These are phyloP conservation scores for Pezicula radicicola DNA, from an alignment of 2,329 filamentous ascomycete species.

Conservation along the genomic window DNA sequence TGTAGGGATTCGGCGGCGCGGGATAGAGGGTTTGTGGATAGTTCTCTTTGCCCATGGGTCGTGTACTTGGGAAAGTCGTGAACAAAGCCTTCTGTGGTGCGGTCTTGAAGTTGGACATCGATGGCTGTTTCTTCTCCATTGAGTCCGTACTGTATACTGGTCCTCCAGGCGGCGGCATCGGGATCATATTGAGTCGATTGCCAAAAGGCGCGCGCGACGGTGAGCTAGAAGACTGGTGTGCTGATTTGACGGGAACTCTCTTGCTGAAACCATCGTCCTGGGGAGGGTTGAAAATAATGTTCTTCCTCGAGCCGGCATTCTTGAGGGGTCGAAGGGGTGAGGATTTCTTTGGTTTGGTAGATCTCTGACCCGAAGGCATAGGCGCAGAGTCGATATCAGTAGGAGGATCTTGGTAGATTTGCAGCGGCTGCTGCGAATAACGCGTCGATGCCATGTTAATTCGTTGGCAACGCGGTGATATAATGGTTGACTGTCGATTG, in stretches of 20 bases:
- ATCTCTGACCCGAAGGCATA: conserved; percentile 24
- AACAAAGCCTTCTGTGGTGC: conserved; percentile 49
- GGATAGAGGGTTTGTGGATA: conserved; percentile 46
- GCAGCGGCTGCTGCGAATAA: conserved; percentile 45
- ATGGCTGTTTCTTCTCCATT: conserved; percentile 61
- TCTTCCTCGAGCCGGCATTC: conserved; percentile 44
- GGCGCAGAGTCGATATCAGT: conserved; percentile 34
- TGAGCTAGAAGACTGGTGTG: conserved; percentile 51
- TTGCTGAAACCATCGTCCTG: conserved; percentile 42
- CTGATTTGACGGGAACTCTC: conserved; percentile 68
- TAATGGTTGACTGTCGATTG: neutral
- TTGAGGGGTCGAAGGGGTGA: conserved; percentile 39
- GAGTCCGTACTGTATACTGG: conserved; percentile 60
- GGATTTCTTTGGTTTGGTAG: conserved; percentile 16
- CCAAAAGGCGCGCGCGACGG: conserved; percentile 58
- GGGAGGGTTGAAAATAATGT: conserved; percentile 65
- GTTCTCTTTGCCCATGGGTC: conserved; percentile 52
- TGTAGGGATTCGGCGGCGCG: conserved; percentile 38
- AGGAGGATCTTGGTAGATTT: conserved; percentile 56
- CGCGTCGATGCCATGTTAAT: conserved; percentile 50
- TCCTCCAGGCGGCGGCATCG: conserved; percentile 62
- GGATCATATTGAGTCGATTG: conserved; percentile 63
- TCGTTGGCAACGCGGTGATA: conserved; percentile 20
- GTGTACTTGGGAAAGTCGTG: conserved; percentile 34
- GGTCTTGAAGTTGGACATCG: conserved; percentile 58